phyloP scores from a whole-genome alignment of 1,284 basidiomycete genomes.

The Ceratobasidium sp. region DNA sequence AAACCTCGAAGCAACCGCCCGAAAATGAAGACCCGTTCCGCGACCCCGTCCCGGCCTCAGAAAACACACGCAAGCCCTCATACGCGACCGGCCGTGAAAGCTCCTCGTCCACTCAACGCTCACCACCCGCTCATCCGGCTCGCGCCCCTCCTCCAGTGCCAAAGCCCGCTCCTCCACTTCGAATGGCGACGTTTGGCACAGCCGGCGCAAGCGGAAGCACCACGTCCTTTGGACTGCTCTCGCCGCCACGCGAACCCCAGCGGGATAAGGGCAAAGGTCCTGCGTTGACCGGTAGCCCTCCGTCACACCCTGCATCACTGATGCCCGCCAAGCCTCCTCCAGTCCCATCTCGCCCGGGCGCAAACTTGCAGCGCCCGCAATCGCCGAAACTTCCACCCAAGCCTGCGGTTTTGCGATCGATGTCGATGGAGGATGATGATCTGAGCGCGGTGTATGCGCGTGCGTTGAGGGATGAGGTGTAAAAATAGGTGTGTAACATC shows the following conservation, averaged over 20 bases:
- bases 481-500: not conserved
- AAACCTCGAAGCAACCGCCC: constrained; percentile 3
- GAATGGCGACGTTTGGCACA: constrained; percentile 11
- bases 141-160: constrained; percentile 2
- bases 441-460: constrained; percentile 7
- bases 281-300: not conserved
- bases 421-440: constrained; percentile 26
- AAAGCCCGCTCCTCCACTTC: not conserved
- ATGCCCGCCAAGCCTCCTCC: too few relatives aligned
- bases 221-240: constrained; percentile 16
- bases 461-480: constrained; percentile 16
- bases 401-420: constrained; percentile 15
- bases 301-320: too few relatives aligned
- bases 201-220: constrained; percentile 10
- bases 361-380: not conserved
- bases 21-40: constrained; percentile 19
- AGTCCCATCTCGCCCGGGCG: constrained; percentile 4
- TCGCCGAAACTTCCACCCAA: constrained; percentile 31
- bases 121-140: constrained; percentile 25
- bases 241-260: constrained; percentile 10
- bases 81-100: constrained; percentile 24
- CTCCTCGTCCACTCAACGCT: not conserved
- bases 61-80: constrained; percentile 1
- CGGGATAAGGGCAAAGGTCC: constrained; percentile 16
- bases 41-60: constrained; percentile 3